phyloP scores from a whole-genome alignment of 768 basidiomycete species.

The Albatrellus ellisii region DNA sequence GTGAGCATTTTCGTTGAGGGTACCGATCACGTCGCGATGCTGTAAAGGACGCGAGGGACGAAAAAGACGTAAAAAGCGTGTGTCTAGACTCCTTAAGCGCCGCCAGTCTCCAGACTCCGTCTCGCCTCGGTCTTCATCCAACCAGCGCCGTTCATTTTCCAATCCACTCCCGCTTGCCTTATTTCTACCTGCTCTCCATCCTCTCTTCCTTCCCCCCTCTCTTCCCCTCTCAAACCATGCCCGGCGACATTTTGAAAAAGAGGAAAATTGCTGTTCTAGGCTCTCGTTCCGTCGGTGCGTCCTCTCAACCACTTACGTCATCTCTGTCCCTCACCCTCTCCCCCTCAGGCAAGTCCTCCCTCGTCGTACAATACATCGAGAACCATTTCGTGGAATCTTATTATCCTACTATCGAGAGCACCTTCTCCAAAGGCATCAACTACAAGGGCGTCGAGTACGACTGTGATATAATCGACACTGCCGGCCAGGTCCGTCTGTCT shows the following conservation, averaged over 20 bases:
- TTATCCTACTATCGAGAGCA: conserved; percentile 91
- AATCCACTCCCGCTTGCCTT: conserved; percentile 8
- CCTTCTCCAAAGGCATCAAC: conserved; percentile 72
- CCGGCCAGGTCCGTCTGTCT: conserved; percentile 79
- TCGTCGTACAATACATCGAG: conserved; percentile 88
- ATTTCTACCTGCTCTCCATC: conserved; percentile 1
- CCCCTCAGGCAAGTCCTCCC: conserved; percentile 78
- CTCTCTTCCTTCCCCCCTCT: conserved; percentile 4
- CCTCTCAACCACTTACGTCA: conserved; percentile 2
- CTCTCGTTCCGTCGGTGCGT: conserved; percentile 77
- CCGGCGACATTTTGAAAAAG: conserved; percentile 44
- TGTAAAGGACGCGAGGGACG: too few relatives aligned
- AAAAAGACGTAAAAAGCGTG: too few relatives aligned
- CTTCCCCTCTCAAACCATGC: conserved; percentile 16
- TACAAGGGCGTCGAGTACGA: conserved; percentile 88
- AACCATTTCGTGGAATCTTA: conserved; percentile 86
- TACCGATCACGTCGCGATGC: too few relatives aligned
- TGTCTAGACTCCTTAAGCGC: too few relatives aligned
- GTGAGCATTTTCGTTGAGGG: too few relatives aligned
- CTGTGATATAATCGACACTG: conserved; percentile 96
- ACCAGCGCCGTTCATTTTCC: too few relatives aligned
- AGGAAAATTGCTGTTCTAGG: conserved; percentile 85
- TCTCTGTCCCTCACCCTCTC: conserved; percentile 11
- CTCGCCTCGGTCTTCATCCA: too few relatives aligned
- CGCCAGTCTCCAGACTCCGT: too few relatives aligned